Percentiles rank a stretch among this genome's conserved stretches.
These are phyloP conservation scores for Cicer judaicum DNA, from an alignment of 306 rosid species.

Conservation along the genomic window DNA sequence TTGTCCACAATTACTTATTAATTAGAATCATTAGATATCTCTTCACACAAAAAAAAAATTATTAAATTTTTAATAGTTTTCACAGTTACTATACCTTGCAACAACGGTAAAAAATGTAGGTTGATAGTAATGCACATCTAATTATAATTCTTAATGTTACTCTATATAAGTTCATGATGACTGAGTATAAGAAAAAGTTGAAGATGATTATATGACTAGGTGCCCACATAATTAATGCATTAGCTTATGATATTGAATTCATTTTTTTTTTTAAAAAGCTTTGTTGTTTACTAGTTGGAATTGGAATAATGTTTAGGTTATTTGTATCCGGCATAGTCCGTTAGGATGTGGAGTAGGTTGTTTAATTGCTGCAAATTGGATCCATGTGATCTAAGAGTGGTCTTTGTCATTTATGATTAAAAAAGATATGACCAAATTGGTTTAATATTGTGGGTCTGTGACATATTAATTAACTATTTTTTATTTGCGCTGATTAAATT, in stretches of 20 bases:
- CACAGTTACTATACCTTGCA: no score
- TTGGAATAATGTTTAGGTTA: conserved; percentile 18
- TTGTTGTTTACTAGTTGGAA: conserved; percentile 22
- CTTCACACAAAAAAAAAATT: no score
- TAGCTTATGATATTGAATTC: conserved; percentile 22
- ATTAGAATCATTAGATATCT: neutral
- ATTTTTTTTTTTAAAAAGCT: conserved; percentile 13
- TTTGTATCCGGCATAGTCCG: neutral
- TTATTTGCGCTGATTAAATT: no score
- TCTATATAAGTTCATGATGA: conserved; percentile 27
- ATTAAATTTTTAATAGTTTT: no score
- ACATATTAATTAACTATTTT: no score
- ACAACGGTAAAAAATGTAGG: no score
- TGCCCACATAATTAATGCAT: conserved; percentile 27
- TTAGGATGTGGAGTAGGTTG: conserved; percentile 9
- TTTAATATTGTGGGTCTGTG: neutral
- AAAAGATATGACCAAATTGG: neutral
- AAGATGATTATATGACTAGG: conserved; percentile 1
- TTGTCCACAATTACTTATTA: conserved; percentile 71
- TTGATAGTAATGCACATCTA: neutral
- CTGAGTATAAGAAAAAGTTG: neutral
- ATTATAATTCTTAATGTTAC: conserved; percentile 20
- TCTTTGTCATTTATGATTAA: conserved; percentile 20
- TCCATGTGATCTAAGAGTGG: conserved; percentile 25
- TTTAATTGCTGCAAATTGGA: conserved; percentile 16